Percentiles rank a stretch among this genome's conserved stretches.
Evolutionary conservation across 148 eudicot species (phyloP).

Genomic region (Tetragonia tetragonoides): DNA sequence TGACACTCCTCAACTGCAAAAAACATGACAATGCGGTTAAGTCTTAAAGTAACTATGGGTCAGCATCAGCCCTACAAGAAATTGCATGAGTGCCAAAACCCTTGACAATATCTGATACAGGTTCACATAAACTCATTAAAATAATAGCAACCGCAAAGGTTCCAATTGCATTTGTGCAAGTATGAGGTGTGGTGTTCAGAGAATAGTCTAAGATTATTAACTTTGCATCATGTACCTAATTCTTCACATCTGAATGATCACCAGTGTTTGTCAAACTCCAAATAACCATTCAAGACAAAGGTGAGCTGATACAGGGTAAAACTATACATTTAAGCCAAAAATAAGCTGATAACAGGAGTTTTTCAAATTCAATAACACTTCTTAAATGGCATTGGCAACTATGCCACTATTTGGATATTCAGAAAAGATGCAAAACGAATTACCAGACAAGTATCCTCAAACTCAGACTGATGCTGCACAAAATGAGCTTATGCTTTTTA

Average conservation of each 20-base stretch:
- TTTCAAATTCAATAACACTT: neutral
- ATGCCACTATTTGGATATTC: neutral
- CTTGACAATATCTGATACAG: neutral
- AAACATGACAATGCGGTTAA: conserved; percentile 13
- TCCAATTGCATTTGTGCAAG: too few relatives aligned
- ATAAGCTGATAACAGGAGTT: neutral
- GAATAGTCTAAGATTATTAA: neutral
- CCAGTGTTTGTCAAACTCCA: neutral
- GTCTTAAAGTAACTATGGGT: neutral
- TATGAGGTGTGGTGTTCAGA: neutral
- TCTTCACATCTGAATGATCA: neutral
- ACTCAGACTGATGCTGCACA: neutral
- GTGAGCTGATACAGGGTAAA: neutral
- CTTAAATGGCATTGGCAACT: too few relatives aligned
- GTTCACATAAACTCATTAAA: neutral
- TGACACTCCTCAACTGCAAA: conserved; percentile 70
- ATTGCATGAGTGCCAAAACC: neutral
- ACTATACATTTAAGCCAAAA: neutral
- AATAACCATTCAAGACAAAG: neutral
- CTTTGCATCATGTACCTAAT: neutral
- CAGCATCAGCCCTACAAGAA: neutral
- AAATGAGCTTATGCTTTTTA: neutral
- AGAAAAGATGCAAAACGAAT: neutral
- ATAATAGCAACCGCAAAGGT: too few relatives aligned
- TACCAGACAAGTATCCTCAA: neutral